Conservation (phyloP, 192 early-diverging fungal species). For the Coemansia sp. region DNA sequence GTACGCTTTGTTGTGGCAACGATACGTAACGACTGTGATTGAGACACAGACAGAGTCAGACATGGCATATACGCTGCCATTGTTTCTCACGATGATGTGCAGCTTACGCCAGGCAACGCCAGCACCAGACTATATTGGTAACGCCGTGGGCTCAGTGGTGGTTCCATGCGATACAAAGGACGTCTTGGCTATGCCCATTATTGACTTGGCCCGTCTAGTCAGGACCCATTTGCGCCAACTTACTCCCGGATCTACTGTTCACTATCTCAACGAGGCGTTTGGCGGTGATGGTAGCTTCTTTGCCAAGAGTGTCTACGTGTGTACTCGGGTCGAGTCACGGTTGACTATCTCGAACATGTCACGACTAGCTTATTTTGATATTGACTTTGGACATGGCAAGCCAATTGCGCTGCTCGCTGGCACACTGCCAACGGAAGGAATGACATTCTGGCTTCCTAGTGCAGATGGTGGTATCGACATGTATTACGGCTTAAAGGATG, state of each 20-base stretch:
- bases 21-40: not conserved
- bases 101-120: constrained; percentile 14
- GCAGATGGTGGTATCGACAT: constrained; percentile 21
- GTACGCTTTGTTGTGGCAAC: constrained; percentile 4
- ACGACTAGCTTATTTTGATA: constrained; percentile 22
- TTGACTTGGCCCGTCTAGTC: not conserved
- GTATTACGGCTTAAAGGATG: not conserved
- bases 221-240: not conserved
- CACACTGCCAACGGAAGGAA: not conserved
- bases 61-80: not conserved
- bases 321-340: constrained; percentile 7
- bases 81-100: constrained; percentile 30
- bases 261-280: constrained; percentile 3
- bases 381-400: constrained; percentile 32
- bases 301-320: constrained; percentile 9
- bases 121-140: constrained; percentile 33
- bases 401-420: not conserved
- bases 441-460: constrained; percentile 26
- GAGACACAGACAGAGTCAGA: not conserved
- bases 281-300: constrained; percentile 10
- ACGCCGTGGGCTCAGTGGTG: constrained; percentile 23
- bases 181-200: not conserved
- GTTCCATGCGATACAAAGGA: constrained; percentile 11
- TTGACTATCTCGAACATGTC: constrained; percentile 34
- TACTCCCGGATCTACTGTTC: not conserved